These are phyloP conservation scores for Wickerhamiella allomyrinae DNA, from an alignment of 805 yeast species.

Conservation along the genomic window DNA sequence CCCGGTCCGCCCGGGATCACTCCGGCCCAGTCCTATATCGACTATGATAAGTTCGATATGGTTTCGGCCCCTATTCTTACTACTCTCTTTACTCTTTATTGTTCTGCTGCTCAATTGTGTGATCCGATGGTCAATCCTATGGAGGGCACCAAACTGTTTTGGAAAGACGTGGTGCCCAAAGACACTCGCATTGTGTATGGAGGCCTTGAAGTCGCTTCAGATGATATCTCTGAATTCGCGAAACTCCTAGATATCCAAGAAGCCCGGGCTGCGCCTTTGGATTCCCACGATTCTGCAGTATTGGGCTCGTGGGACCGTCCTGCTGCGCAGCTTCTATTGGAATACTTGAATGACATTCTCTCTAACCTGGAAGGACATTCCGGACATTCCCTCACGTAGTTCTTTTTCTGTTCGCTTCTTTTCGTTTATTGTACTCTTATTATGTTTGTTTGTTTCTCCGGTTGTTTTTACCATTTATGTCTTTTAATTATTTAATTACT, in stretches of 20 bases:
- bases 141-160: conserved; percentile 8
- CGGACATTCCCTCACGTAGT: too few relatives aligned
- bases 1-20: conserved; percentile 4
- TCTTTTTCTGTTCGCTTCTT: too few relatives aligned
- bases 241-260: conserved; percentile 3
- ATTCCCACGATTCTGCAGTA: background rate
- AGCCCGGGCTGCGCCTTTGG: background rate
- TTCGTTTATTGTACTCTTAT: too few relatives aligned
- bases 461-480: too few relatives aligned
- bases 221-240: conserved; percentile 9
- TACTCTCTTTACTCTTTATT: background rate
- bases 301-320: background rate
- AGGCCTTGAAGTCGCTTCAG: conserved; percentile 13
- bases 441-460: too few relatives aligned
- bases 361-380: too few relatives aligned
- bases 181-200: conserved; percentile 14
- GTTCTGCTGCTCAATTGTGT: conserved; percentile 3
- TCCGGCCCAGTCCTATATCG: conserved; percentile 2
- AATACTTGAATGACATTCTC: background rate
- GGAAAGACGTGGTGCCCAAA: conserved; percentile 12
- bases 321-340: background rate
- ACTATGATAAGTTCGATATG: conserved; percentile 1
- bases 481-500: too few relatives aligned
- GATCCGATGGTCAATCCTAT: conserved; percentile 13
- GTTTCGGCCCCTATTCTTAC: background rate